Percentiles rank a stretch among this genome's conserved stretches.
Conservation (phyloP, 495 filamentous ascomycete genomes). For the Sabuloglossum arenarium region DNA sequence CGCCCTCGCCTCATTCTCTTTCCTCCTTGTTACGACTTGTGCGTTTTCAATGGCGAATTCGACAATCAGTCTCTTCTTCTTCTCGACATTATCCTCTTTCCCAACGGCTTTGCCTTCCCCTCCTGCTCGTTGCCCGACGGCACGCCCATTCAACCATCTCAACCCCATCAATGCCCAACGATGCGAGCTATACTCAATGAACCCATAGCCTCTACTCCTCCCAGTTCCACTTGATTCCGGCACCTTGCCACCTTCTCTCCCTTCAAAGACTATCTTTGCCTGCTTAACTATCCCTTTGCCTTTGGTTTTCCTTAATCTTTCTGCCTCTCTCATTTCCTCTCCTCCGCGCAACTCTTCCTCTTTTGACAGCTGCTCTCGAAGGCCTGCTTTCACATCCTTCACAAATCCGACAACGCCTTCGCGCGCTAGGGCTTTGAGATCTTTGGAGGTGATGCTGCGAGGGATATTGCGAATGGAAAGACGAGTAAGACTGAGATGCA, state of each 20-base stretch:
- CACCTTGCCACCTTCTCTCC: constrained; percentile 59
- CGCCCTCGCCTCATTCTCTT: constrained; percentile 45
- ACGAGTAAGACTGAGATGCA: constrained; percentile 79
- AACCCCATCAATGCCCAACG: constrained; percentile 90
- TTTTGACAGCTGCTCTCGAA: constrained; percentile 55
- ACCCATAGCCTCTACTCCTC: constrained; percentile 80
- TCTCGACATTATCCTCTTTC: constrained; percentile 28
- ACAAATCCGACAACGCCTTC: constrained; percentile 86
- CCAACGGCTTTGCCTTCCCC: constrained; percentile 13
- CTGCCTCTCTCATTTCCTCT: constrained; percentile 57
- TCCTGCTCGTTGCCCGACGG: constrained; percentile 24
- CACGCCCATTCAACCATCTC: constrained; percentile 77
- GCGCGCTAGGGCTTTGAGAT: constrained; percentile 75
- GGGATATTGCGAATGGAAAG: constrained; percentile 91
- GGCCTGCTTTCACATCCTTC: constrained; percentile 57
- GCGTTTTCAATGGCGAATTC: constrained; percentile 99
- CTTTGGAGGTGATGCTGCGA: constrained; percentile 62
- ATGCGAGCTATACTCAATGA: constrained; percentile 91
- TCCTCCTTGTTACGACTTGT: constrained; percentile 65
- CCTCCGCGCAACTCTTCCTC: constrained; percentile 67
- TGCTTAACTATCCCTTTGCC: constrained; percentile 89
- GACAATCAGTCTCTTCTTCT: constrained; percentile 65
- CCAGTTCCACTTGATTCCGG: constrained; percentile 51
- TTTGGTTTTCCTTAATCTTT: constrained; percentile 53
- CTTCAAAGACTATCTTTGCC: constrained; percentile 87